A percentile compares a stretch with the other conserved stretches of the same genome.
phyloP scores from a whole-genome alignment of 306 rosid genomes.

The cucumber (Cucumis sativus) region Cucumber_9930_V3 NC_026661.2:18905001-18905500 shows the following conservation, averaged over 20 bases:
- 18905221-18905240: neutral
- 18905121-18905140: neutral
- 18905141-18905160: neutral
- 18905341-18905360: neutral
- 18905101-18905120: conserved; percentile 4
- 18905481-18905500: neutral
- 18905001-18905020: neutral
- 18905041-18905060: neutral
- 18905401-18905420: neutral
- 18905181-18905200: too few species aligned
- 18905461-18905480: neutral
- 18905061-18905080: neutral
- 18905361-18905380: neutral
- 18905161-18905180: neutral
- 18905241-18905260: conserved; percentile 1
- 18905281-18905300: neutral
- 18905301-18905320: neutral
- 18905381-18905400: neutral
- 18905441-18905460: neutral
- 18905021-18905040: too few species aligned
- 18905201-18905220: neutral
- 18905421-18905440: neutral
- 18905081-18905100: neutral
- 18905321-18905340: too few species aligned
- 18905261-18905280: neutral